These are phyloP conservation scores for Colletotrichum tamarilloi DNA, from an alignment of 2,329 filamentous ascomycete genomes.

Conservation along the genomic window DNA sequence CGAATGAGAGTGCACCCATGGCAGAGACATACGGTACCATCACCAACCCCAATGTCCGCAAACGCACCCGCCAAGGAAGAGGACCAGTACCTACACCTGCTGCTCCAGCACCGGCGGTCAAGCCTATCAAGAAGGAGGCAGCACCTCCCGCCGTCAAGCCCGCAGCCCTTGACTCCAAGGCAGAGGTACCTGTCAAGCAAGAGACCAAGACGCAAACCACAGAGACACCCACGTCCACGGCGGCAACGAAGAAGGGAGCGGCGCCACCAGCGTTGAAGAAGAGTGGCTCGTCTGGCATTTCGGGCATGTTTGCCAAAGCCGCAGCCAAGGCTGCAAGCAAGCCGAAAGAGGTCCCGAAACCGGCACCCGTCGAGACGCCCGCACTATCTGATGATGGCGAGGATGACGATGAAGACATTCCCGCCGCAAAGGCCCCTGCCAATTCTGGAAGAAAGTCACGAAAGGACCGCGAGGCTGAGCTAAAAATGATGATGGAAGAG, in stretches of 20 bases:
- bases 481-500: conserved; percentile 82
- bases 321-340: conserved; percentile 43
- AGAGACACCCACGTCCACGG: conserved; percentile 49
- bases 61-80: conserved; percentile 55
- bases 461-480: conserved; percentile 72
- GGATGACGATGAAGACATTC: conserved; percentile 66
- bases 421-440: conserved; percentile 48
- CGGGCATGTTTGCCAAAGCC: conserved; percentile 82
- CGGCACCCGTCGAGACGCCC: conserved; percentile 10
- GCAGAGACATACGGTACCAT: conserved; percentile 79
- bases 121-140: conserved; percentile 47
- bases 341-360: conserved; percentile 21
- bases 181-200: conserved; percentile 44
- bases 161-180: conserved; percentile 37
- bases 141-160: conserved; percentile 37
- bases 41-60: conserved; percentile 74
- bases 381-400: conserved; percentile 64
- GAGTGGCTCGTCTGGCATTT: conserved; percentile 69
- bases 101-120: conserved; percentile 42
- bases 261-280: conserved; percentile 61
- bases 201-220: conserved; percentile 52
- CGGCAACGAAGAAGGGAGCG: conserved; percentile 52
- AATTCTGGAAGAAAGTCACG: conserved; percentile 53
- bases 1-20: conserved; percentile 69
- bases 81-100: conserved; percentile 38